phyloP scores from a whole-genome alignment of 1,284 basidiomycete species.

The Meripilus lineatus region DNA sequence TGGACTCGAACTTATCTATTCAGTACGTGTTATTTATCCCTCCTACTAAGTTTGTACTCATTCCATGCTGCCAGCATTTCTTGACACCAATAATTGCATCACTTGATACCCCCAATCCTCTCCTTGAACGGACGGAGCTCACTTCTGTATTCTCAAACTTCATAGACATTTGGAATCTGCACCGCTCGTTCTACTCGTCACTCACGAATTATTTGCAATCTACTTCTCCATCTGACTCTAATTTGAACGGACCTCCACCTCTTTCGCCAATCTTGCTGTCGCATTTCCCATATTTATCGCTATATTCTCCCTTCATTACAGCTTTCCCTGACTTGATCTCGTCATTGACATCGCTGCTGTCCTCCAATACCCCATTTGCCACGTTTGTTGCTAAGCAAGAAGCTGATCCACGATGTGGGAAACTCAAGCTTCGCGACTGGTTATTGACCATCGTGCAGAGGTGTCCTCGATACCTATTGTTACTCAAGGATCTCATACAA shows the following conservation, averaged over 20 bases:
- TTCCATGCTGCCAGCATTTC: constrained; percentile 52
- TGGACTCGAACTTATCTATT: constrained; percentile 77
- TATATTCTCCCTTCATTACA: constrained; percentile 81
- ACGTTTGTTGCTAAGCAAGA: constrained; percentile 58
- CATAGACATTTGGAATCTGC: constrained; percentile 87
- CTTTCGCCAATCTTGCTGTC: constrained; percentile 43
- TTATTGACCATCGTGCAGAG: constrained; percentile 84
- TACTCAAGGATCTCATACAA: constrained; percentile 73
- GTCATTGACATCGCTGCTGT: constrained; percentile 46
- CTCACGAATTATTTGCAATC: constrained; percentile 44
- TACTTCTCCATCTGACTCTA: constrained; percentile 11
- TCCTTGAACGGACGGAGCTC: constrained; percentile 67
- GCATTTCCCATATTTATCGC: constrained; percentile 51
- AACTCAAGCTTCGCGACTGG: constrained; percentile 76
- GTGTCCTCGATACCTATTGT: constrained; percentile 78
- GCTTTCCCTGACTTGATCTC: constrained; percentile 68
- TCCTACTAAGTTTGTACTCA: not conserved
- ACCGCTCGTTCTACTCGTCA: constrained; percentile 70
- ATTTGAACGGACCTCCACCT: constrained; percentile 20
- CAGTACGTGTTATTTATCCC: constrained; percentile 41
- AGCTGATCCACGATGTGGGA: constrained; percentile 60
- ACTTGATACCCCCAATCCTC: constrained; percentile 56
- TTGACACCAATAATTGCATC: constrained; percentile 71
- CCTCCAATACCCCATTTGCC: constrained; percentile 52
- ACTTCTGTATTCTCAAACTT: constrained; percentile 85